phyloP scores from a whole-genome alignment of 495 filamentous ascomycete species.

The Hyaloscypha hepaticicola region DNA sequence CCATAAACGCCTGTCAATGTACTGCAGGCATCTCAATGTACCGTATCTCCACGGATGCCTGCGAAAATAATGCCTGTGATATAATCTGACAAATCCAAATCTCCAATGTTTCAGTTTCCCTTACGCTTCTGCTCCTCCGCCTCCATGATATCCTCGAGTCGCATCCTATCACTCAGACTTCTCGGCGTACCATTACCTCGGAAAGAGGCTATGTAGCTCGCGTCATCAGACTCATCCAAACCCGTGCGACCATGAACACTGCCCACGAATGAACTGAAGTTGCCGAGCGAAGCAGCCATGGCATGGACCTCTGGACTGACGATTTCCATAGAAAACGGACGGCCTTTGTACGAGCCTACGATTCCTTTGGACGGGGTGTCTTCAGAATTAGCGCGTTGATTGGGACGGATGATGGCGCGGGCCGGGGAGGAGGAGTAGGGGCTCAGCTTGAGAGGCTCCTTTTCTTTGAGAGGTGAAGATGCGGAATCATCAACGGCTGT shows the following conservation, averaged over 20 bases:
- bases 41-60: too few relatives aligned
- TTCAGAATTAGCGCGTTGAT: not conserved
- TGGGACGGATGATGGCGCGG: constrained; percentile 13
- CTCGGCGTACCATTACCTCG: constrained; percentile 16
- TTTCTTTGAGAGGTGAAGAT: not conserved
- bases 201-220: constrained; percentile 18
- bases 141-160: constrained; percentile 28
- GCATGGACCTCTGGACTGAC: constrained; percentile 28
- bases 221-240: constrained; percentile 22
- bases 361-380: not conserved
- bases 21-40: too few relatives aligned
- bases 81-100: too few relatives aligned
- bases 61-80: too few relatives aligned
- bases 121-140: constrained; percentile 12
- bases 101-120: too few relatives aligned
- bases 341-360: constrained; percentile 26
- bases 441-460: not conserved
- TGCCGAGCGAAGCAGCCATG: constrained; percentile 25
- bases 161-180: constrained; percentile 30
- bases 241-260: constrained; percentile 26
- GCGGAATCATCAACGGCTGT: not conserved
- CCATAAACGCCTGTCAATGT: too few relatives aligned
- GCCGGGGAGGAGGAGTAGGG: constrained; percentile 23
- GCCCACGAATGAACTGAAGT: constrained; percentile 29
- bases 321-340: constrained; percentile 28